phyloP scores from a whole-genome alignment of 352 stramenopile genomes.

The Phytophthora sansomeana region DNA sequence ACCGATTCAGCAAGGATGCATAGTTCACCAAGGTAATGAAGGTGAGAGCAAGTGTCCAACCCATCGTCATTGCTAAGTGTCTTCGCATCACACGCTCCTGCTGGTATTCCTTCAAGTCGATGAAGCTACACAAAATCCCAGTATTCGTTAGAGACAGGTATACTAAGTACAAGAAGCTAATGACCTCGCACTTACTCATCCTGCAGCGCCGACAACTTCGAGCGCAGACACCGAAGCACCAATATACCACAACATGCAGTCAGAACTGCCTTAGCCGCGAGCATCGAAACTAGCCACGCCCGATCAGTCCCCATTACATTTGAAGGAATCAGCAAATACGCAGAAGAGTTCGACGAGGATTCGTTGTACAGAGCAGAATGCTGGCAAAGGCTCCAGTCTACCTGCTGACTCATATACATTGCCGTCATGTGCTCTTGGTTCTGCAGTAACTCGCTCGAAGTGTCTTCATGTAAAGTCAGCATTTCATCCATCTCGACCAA shows the following conservation, averaged over 20 bases:
- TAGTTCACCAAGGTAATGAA: constrained; percentile 64
- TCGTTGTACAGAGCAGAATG: constrained; percentile 9
- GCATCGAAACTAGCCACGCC: constrained; percentile 52
- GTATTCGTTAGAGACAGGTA: not conserved
- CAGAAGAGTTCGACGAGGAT: constrained; percentile 11
- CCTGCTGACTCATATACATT: constrained; percentile 40
- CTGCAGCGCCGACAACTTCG: constrained; percentile 65
- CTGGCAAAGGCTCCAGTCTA: constrained; percentile 37
- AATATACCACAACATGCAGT: constrained; percentile 41
- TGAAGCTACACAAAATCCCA: constrained; percentile 51
- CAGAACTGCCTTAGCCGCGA: constrained; percentile 50
- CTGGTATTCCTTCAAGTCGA: constrained; percentile 74
- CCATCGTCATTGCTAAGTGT: constrained; percentile 49
- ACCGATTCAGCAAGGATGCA: constrained; percentile 67
- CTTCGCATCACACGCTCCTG: constrained; percentile 56
- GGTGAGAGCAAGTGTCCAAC: constrained; percentile 46
- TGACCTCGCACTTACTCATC: constrained; percentile 58
- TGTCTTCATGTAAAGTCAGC: constrained; percentile 42
- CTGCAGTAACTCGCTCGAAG: constrained; percentile 34
- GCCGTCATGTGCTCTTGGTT: constrained; percentile 41
- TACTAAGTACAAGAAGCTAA: not conserved
- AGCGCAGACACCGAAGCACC: constrained; percentile 51
- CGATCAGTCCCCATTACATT: constrained; percentile 54
- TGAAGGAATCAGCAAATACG: constrained; percentile 45
- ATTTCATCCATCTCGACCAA: constrained; percentile 69